phyloP scores from a whole-genome alignment of 768 basidiomycete species.

The Termitomyces sp. region DNA sequence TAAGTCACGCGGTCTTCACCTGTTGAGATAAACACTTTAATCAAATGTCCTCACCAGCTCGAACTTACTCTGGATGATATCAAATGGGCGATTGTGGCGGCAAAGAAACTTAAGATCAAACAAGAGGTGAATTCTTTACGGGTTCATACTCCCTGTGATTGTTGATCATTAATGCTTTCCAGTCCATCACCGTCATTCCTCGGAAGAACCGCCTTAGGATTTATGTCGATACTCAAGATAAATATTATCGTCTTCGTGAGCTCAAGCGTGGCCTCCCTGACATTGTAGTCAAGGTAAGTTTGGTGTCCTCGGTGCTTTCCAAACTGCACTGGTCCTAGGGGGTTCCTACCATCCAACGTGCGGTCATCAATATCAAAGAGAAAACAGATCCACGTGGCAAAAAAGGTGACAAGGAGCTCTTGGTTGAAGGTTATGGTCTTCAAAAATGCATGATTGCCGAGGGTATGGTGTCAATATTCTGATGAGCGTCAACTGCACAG shows the following conservation, averaged over 20 bases:
- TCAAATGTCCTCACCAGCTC: constrained; percentile 41
- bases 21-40: background rate
- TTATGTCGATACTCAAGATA: constrained; percentile 72
- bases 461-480: constrained; percentile 39
- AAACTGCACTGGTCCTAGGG: constrained; percentile 44
- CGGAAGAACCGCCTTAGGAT: constrained; percentile 71
- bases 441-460: constrained; percentile 97
- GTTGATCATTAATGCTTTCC: constrained; percentile 4
- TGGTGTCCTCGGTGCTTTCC: background rate
- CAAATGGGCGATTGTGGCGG: constrained; percentile 82
- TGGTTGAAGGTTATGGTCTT: constrained; percentile 96
- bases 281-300: constrained; percentile 81
- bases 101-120: constrained; percentile 90
- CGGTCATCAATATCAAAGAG: constrained; percentile 94
- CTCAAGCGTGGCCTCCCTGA: constrained; percentile 79
- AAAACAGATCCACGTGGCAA: constrained; percentile 73
- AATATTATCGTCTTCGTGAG: constrained; percentile 79
- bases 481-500: background rate
- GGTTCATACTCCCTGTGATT: background rate
- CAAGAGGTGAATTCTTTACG: constrained; percentile 50
- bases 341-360: constrained; percentile 80
- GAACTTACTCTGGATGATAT: constrained; percentile 91
- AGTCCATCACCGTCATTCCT: constrained; percentile 77
- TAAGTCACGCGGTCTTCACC: constrained; percentile 19
- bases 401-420: constrained; percentile 84